Conservation (phyloP, 768 basidiomycete genomes). For the Lactifluus pinguis region DNA sequence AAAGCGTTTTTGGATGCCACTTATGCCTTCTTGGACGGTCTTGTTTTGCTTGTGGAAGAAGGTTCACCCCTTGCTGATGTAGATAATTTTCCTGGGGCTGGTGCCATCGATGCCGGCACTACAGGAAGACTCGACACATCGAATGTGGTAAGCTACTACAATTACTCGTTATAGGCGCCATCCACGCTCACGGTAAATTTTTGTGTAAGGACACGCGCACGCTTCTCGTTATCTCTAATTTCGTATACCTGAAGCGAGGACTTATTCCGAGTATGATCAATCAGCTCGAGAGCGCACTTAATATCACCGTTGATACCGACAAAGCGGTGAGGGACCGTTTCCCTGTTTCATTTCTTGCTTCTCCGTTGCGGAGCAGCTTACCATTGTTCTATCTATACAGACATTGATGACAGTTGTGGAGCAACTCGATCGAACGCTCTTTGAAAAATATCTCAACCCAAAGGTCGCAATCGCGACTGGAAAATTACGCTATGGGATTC, state of each 20-base stretch:
- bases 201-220: constrained; percentile 66
- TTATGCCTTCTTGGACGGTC: constrained; percentile 80
- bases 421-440: constrained; percentile 82
- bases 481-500: constrained; percentile 71
- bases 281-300: constrained; percentile 72
- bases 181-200: background rate
- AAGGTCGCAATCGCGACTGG: constrained; percentile 60
- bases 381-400: constrained; percentile 27
- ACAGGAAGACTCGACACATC: constrained; percentile 42
- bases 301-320: constrained; percentile 62
- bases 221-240: constrained; percentile 83
- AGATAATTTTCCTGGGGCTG: constrained; percentile 30
- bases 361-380: background rate
- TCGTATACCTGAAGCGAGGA: constrained; percentile 59
- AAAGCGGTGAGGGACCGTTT: constrained; percentile 39
- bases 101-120: constrained; percentile 23
- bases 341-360: background rate
- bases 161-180: background rate
- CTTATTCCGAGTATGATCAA: constrained; percentile 73
- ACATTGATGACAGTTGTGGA: constrained; percentile 68
- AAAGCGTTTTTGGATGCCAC: constrained; percentile 79
- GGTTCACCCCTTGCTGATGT: constrained; percentile 42
- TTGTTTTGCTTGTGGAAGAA: constrained; percentile 70
- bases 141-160: constrained; percentile 42
- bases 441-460: constrained; percentile 79